phyloP scores from a whole-genome alignment of 176 grass and related monocot genomes.

The Cocos nucifera region DNA sequence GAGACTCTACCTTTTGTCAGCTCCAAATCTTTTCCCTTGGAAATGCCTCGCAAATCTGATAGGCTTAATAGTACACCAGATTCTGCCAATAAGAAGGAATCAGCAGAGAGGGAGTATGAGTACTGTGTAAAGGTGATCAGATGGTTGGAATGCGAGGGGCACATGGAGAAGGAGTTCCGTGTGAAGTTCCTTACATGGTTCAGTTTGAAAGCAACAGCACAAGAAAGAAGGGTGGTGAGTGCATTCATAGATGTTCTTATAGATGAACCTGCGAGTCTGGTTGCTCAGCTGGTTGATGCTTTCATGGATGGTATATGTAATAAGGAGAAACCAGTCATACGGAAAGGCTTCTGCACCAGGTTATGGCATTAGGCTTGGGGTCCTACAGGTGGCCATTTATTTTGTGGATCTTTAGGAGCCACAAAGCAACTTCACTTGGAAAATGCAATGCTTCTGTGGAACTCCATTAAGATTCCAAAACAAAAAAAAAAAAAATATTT shows the following conservation, averaged over 20 bases:
- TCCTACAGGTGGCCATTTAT: too few species aligned
- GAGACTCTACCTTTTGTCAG: conserved; percentile 40
- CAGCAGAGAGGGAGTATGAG: conserved; percentile 55
- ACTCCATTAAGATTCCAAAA: too few species aligned
- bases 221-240: conserved; percentile 64
- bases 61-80: conserved; percentile 38
- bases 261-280: conserved; percentile 58
- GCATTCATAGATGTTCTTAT: conserved; percentile 66
- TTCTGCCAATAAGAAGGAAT: conserved; percentile 45
- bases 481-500: too few species aligned
- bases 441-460: too few species aligned
- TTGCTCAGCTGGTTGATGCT: conserved; percentile 53
- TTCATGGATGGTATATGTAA: conserved; percentile 59
- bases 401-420: too few species aligned
- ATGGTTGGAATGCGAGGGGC: conserved; percentile 69
- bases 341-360: conserved; percentile 37
- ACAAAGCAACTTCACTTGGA: too few species aligned
- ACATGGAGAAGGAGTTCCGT: conserved; percentile 65
- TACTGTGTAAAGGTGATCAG: conserved; percentile 89
- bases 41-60: conserved; percentile 42
- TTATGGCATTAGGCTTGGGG: conserved; percentile 36
- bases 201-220: conserved; percentile 77
- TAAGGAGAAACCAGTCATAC: conserved; percentile 44
- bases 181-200: conserved; percentile 95
- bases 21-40: conserved; percentile 38